These are phyloP conservation scores for Arachnomyces sp. DNA, from an alignment of 2,329 filamentous ascomycete species.

Conservation along the genomic window DNA sequence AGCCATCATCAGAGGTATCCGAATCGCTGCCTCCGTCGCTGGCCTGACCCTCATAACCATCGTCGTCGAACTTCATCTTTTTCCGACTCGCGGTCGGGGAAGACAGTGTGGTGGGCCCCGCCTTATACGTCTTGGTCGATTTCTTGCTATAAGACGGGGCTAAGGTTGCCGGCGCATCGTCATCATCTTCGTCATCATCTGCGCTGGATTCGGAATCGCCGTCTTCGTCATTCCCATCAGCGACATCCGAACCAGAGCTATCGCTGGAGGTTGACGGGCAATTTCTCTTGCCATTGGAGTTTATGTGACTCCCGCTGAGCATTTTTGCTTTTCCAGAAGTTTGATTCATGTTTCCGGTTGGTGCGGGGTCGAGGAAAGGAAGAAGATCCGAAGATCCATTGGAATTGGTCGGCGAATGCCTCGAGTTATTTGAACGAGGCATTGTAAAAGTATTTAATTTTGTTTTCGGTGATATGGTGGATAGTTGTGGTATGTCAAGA, in stretches of 20 bases:
- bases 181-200: conserved; percentile 25
- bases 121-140: conserved; percentile 29
- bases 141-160: conserved; percentile 37
- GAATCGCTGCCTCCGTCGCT: conserved; percentile 26
- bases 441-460: neutral
- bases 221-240: conserved; percentile 9
- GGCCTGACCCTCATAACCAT: conserved; percentile 23
- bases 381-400: conserved; percentile 12
- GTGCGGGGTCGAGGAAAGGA: conserved; percentile 15
- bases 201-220: conserved; percentile 26
- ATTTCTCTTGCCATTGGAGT: conserved; percentile 26
- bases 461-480: neutral
- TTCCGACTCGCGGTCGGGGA: conserved; percentile 23
- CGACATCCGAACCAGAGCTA: conserved; percentile 28
- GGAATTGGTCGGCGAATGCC: conserved; percentile 16
- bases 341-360: conserved; percentile 16
- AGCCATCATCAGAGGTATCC: conserved; percentile 57
- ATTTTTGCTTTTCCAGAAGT: conserved; percentile 21
- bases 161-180: conserved; percentile 33
- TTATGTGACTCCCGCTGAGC: conserved; percentile 14
- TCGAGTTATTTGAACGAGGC: conserved; percentile 16
- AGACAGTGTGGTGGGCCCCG: conserved; percentile 29
- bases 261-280: conserved; percentile 31
- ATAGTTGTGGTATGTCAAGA: conserved; percentile 2
- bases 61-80: conserved; percentile 28